Evolutionary conservation across 192 early-diverging fungal species (phyloP).

Genomic region (Gonapodya sp.): DNA sequence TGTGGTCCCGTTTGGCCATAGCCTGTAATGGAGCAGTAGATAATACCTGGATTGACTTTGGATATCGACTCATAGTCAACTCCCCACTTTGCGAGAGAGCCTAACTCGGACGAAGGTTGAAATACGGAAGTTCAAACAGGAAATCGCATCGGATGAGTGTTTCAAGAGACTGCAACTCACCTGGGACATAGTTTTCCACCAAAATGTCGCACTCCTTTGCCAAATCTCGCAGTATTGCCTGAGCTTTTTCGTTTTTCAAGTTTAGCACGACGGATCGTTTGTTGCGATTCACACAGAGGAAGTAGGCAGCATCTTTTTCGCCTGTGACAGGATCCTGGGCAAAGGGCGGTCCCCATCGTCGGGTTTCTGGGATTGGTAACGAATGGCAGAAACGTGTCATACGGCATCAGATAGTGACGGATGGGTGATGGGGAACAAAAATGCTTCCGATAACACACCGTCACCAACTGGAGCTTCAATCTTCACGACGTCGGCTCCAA

Average conservation of each 20-base stretch:
- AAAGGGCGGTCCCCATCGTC: conserved; percentile 71
- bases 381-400: too few relatives aligned
- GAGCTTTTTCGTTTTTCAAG: conserved; percentile 57
- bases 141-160: too few relatives aligned
- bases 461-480: conserved; percentile 72
- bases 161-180: not conserved
- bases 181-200: conserved; percentile 85
- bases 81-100: conserved; percentile 66
- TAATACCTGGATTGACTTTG: conserved; percentile 61
- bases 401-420: too few relatives aligned
- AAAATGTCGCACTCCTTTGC: conserved; percentile 64
- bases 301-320: conserved; percentile 71
- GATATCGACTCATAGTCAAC: conserved; percentile 63
- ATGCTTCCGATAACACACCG: too few relatives aligned
- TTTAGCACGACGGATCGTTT: conserved; percentile 84
- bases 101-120: conserved; percentile 24
- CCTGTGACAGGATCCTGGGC: conserved; percentile 18
- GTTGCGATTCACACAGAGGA: conserved; percentile 85
- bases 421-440: too few relatives aligned
- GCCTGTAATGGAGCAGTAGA: conserved; percentile 79
- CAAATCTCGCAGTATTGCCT: conserved; percentile 53
- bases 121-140: too few relatives aligned
- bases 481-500: conserved; percentile 79
- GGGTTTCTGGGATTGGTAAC: conserved; percentile 76
- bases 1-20: conserved; percentile 26